Evolutionary conservation across 2,329 filamentous ascomycete species (phyloP).

Genomic region (Aspergillus persii): DNA sequence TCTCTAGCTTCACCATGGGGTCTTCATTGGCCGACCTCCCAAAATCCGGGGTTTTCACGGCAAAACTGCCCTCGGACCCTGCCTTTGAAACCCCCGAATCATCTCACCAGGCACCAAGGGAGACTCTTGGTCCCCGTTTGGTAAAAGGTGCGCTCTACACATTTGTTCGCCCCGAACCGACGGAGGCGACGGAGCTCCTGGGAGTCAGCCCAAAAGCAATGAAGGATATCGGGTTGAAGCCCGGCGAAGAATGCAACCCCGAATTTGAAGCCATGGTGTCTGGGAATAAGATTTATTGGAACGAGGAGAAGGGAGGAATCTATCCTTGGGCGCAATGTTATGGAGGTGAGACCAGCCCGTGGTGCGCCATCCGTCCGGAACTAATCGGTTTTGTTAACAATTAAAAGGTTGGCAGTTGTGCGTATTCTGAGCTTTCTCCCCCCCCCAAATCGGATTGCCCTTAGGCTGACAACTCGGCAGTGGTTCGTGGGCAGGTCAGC

Average conservation of each 20-base stretch:
- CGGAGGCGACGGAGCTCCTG: slow-evolving; percentile 72
- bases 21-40: slow-evolving; percentile 52
- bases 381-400: slow-evolving; percentile 14
- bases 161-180: slow-evolving; percentile 78
- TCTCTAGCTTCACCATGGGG: slow-evolving; percentile 30
- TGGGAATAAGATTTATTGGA: slow-evolving; percentile 78
- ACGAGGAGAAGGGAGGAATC: slow-evolving; percentile 70
- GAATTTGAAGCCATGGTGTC: slow-evolving; percentile 76
- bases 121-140: slow-evolving; percentile 72
- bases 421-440: slow-evolving; percentile 14
- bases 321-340: slow-evolving; percentile 99
- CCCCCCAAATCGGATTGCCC: neutral
- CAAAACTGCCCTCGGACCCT: slow-evolving; percentile 70
- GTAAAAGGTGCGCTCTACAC: slow-evolving; percentile 86
- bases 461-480: slow-evolving; percentile 35
- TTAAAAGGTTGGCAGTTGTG: slow-evolving; percentile 50
- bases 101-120: slow-evolving; percentile 78
- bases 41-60: slow-evolving; percentile 65
- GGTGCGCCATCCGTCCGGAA: neutral
- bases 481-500: slow-evolving; percentile 91
- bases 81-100: slow-evolving; percentile 74
- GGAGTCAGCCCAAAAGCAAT: slow-evolving; percentile 77
- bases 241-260: slow-evolving; percentile 65
- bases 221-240: slow-evolving; percentile 72
- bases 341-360: slow-evolving; percentile 65